phyloP scores from a whole-genome alignment of 768 basidiomycete genomes.

The Collybiopsis luxurians region DNA sequence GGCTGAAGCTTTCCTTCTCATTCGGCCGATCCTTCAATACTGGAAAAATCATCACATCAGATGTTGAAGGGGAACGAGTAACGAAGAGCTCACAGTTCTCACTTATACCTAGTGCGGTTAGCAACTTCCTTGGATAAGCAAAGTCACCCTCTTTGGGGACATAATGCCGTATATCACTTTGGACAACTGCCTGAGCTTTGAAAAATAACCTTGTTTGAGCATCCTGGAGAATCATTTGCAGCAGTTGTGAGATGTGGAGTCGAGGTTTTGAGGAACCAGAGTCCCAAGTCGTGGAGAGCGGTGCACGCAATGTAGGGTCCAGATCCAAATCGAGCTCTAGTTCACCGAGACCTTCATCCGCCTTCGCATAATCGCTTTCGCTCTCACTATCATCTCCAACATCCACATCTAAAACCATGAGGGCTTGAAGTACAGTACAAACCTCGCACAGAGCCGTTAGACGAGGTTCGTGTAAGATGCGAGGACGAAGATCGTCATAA shows the following conservation, averaged over 20 bases:
- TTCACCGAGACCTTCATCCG: conserved; percentile 27
- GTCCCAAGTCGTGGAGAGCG: neutral
- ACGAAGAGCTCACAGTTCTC: conserved; percentile 7
- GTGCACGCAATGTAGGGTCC: conserved; percentile 13
- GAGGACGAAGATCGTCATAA: conserved; percentile 93
- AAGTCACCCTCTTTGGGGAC: conserved; percentile 76
- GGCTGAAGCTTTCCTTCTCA: conserved; percentile 70
- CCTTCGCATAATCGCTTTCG: conserved; percentile 19
- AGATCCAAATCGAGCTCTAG: conserved; percentile 13
- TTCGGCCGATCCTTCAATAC: conserved; percentile 39
- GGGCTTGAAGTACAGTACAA: conserved; percentile 92
- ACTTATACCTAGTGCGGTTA: conserved; percentile 42
- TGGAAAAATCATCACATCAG: conserved; percentile 44
- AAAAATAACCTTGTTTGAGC: conserved; percentile 95
- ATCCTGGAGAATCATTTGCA: conserved; percentile 92
- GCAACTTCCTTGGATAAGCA: conserved; percentile 81
- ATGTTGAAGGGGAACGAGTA: neutral
- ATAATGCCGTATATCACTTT: conserved; percentile 85
- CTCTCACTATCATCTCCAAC: conserved; percentile 27
- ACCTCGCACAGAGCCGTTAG: conserved; percentile 90
- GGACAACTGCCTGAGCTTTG: conserved; percentile 90
- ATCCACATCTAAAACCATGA: conserved; percentile 87
- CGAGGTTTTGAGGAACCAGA: conserved; percentile 34
- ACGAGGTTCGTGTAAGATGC: conserved; percentile 90
- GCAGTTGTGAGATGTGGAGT: conserved; percentile 78